Conservation (phyloP, 1,284 basidiomycete genomes). For the Tetrapyrgos nigripes region DNA sequence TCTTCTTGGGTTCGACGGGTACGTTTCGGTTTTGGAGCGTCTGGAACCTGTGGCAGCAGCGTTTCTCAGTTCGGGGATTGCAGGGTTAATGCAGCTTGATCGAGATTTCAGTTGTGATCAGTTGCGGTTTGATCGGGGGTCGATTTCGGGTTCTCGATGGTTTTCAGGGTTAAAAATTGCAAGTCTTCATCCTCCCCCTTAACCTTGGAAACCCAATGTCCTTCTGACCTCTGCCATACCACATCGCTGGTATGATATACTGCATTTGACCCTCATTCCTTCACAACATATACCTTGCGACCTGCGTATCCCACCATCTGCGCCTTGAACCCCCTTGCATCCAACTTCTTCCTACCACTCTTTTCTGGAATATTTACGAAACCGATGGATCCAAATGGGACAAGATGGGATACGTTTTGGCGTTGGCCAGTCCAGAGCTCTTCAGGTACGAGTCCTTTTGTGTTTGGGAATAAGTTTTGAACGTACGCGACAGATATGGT, state of each 20-base stretch:
- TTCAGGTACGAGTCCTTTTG: not conserved
- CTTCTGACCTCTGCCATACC: not conserved
- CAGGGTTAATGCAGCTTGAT: not conserved
- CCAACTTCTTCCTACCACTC: not conserved
- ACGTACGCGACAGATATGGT: not conserved
- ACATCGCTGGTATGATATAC: not conserved
- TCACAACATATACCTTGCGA: not conserved
- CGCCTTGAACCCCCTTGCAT: not conserved
- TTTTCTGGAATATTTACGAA: not conserved
- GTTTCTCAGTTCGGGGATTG: no score
- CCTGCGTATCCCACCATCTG: conserved; percentile 4
- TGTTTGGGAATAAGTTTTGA: not conserved
- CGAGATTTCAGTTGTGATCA: not conserved
- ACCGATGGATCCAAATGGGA: not conserved
- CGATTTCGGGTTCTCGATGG: no score
- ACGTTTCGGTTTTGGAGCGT: no score
- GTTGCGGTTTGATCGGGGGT: no score
- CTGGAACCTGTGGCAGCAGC: no score
- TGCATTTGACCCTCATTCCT: not conserved
- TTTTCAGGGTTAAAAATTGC: no score
- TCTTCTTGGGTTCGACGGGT: no score
- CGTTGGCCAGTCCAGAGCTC: not conserved
- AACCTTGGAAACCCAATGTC: not conserved
- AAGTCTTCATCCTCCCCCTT: not conserved
- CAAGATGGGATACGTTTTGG: not conserved